These are phyloP conservation scores for Mycena leptocephala DNA, from an alignment of 768 basidiomycete species.

Conservation along the genomic window DNA sequence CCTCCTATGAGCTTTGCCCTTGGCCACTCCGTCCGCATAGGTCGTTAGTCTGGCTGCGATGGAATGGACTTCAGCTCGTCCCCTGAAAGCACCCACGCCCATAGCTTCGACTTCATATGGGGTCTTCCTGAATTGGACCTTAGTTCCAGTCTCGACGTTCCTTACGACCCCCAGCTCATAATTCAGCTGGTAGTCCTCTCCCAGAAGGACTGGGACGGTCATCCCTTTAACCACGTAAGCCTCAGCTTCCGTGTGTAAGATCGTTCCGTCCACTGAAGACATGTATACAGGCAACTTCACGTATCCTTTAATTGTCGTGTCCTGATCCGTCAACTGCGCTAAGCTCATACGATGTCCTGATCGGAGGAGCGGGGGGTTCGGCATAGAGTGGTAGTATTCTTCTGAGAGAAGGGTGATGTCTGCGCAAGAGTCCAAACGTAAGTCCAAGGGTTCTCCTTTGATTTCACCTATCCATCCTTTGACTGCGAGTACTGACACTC, in stretches of 20 bases:
- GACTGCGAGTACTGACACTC: conserved; percentile 1
- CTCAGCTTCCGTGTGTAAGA: background rate
- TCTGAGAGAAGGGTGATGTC: conserved; percentile 11
- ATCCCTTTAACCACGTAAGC: background rate
- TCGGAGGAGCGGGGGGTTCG: background rate
- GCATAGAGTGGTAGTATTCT: background rate
- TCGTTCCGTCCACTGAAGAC: background rate
- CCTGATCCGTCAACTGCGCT: no score
- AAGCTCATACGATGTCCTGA: background rate
- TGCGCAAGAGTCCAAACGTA: background rate
- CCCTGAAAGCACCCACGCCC: background rate
- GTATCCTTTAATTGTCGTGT: background rate
- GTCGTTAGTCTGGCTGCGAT: background rate
- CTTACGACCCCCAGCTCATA: background rate
- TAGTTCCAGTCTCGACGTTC: background rate
- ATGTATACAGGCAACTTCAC: background rate
- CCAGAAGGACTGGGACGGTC: background rate
- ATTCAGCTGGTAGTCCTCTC: conserved; percentile 3
- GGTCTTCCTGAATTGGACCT: background rate
- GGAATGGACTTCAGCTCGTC: background rate
- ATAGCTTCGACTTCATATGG: background rate
- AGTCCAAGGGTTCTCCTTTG: background rate
- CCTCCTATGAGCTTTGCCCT: background rate
- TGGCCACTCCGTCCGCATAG: background rate
- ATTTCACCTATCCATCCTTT: background rate